A percentile compares a stretch with the other conserved stretches of the same genome.
These are phyloP conservation scores for Hura crepitans DNA, from an alignment of 441 rosid genomes.

Conservation along the genomic window DNA sequence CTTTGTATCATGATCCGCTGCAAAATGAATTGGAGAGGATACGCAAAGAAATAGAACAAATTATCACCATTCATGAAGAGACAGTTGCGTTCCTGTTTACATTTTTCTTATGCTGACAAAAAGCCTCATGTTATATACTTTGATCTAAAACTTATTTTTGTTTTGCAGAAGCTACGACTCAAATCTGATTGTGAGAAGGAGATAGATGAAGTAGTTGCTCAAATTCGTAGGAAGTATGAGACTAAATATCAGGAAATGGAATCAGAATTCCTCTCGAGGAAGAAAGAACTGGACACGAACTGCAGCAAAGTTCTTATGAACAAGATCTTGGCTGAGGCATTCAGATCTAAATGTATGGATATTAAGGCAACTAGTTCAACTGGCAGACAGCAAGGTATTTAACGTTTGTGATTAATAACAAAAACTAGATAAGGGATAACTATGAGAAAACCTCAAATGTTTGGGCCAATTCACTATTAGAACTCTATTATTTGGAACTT, in stretches of 20 bases:
- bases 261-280: conserved; percentile 36
- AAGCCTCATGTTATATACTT: conserved; percentile 20
- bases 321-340: conserved; percentile 72
- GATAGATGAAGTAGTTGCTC: conserved; percentile 52
- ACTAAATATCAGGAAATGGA: conserved; percentile 48
- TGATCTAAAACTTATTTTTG: conserved; percentile 17
- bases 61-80: conserved; percentile 41
- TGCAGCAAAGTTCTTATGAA: conserved; percentile 45
- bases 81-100: conserved; percentile 39
- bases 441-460: too few species aligned
- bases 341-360: conserved; percentile 57
- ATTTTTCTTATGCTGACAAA: conserved; percentile 25
- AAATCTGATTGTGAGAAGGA: conserved; percentile 56
- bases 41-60: conserved; percentile 43
- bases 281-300: conserved; percentile 40
- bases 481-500: too few species aligned
- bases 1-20: conserved; percentile 53
- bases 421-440: too few species aligned
- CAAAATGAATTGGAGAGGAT: conserved; percentile 75
- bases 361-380: conserved; percentile 29
- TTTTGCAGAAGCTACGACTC: conserved; percentile 50
- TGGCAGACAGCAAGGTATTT: conserved; percentile 48
- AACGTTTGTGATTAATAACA: conserved; percentile 7
- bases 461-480: too few species aligned
- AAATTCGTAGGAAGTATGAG: conserved; percentile 58